A percentile compares a stretch with the other conserved stretches of the same genome.
Evolutionary conservation across 2,329 filamentous ascomycete genomes (phyloP).

Genomic region (Cladosporium sp.): DNA sequence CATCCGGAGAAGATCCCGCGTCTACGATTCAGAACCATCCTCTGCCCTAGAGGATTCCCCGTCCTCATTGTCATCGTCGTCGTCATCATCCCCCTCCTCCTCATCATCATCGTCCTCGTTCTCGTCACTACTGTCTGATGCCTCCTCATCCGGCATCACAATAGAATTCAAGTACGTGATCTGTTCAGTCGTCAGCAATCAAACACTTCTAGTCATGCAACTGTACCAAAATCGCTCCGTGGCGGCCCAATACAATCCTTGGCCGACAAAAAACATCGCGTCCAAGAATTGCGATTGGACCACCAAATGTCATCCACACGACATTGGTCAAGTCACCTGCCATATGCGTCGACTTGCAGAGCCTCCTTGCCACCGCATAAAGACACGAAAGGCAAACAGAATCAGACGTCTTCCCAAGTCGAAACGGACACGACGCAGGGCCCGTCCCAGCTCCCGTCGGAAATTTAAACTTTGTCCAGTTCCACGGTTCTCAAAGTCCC

Average conservation of each 20-base stretch:
- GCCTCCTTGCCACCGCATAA: not conserved
- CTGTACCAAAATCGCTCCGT: too few species aligned
- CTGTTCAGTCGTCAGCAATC: slow-evolving; percentile 26
- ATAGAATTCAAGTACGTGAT: slow-evolving; percentile 49
- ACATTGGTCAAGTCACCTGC: not conserved
- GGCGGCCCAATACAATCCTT: too few species aligned
- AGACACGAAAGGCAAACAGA: not conserved
- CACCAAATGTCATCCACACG: not conserved
- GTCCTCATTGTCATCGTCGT: slow-evolving; percentile 20
- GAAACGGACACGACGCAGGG: slow-evolving; percentile 4
- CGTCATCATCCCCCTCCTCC: slow-evolving; percentile 10
- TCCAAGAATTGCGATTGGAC: not conserved
- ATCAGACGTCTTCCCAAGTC: too few species aligned
- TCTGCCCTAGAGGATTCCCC: slow-evolving; percentile 3
- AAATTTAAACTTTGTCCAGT: slow-evolving; percentile 7
- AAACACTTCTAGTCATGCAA: too few species aligned
- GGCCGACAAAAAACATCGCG: not conserved
- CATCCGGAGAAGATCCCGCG: not conserved
- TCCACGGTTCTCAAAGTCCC: not conserved
- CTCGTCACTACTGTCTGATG: slow-evolving; percentile 22
- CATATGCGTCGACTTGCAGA: not conserved
- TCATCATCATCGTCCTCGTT: slow-evolving; percentile 23
- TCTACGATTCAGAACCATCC: slow-evolving; percentile 6
- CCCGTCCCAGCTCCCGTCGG: not conserved
- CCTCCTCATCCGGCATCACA: slow-evolving; percentile 45